Percentiles rank a stretch among this genome's conserved stretches.
Conservation (phyloP, 2,329 filamentous ascomycete species). For the Cytospora piceae region DNA sequence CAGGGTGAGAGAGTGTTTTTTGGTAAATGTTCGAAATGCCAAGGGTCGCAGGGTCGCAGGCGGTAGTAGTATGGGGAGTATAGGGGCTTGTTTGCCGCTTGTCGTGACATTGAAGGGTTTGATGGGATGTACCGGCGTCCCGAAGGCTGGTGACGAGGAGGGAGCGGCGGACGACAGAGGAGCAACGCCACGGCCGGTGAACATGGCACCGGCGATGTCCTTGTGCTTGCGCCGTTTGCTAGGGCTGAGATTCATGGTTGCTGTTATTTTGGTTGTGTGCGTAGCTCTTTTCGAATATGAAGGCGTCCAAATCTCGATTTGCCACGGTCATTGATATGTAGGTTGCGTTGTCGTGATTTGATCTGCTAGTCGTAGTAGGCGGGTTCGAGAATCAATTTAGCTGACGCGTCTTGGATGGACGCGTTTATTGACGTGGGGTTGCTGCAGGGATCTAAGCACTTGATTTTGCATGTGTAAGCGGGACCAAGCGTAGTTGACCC, state of each 20-base stretch:
- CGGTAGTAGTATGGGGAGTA: constrained; percentile 87
- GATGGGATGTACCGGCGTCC: constrained; percentile 80
- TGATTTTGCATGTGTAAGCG: neutral
- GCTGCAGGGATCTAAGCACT: neutral
- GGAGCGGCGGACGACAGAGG: constrained; percentile 65
- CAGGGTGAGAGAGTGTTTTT: constrained; percentile 93
- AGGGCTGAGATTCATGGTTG: constrained; percentile 27
- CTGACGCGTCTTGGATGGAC: neutral
- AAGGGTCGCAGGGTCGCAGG: constrained; percentile 84
- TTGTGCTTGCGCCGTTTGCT: constrained; percentile 36
- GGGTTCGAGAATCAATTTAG: neutral
- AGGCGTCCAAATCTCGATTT: neutral
- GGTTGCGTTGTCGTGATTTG: neutral
- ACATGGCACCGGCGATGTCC: constrained; percentile 30
- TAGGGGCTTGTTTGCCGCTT: constrained; percentile 56
- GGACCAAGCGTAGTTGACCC: too few species aligned
- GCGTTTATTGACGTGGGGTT: constrained; percentile 1
- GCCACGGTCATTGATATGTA: neutral
- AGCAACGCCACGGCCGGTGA: constrained; percentile 29
- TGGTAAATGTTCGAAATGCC: constrained; percentile 94
- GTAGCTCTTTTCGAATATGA: neutral
- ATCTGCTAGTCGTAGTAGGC: neutral
- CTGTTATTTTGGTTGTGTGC: constrained; percentile 29
- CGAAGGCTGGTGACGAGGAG: constrained; percentile 89
- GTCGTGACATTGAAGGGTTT: constrained; percentile 61